Percentiles rank a stretch among this genome's conserved stretches.
These are phyloP conservation scores for Podospora appendiculata DNA, from an alignment of 495 filamentous ascomycete genomes.

Conservation along the genomic window DNA sequence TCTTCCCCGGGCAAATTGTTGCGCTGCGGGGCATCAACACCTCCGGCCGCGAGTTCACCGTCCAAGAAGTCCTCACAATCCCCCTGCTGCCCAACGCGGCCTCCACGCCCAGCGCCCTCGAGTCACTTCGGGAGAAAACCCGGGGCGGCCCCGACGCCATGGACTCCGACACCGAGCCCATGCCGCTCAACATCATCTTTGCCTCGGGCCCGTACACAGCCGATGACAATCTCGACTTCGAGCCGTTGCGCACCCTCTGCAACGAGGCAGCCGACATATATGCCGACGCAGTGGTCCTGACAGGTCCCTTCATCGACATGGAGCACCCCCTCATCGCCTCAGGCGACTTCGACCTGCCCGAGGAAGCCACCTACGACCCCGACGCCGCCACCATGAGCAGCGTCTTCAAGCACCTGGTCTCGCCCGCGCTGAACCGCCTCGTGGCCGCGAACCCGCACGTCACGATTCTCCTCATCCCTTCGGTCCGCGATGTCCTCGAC, in stretches of 20 bases:
- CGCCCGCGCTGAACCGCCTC: slow-evolving; percentile 56
- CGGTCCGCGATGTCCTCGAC: slow-evolving; percentile 74
- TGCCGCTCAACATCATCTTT: slow-evolving; percentile 66
- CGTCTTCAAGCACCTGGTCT: slow-evolving; percentile 74
- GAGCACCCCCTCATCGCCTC: slow-evolving; percentile 84
- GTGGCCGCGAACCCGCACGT: slow-evolving; percentile 61
- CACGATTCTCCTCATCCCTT: slow-evolving; percentile 76
- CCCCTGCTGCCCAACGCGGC: slow-evolving; percentile 65
- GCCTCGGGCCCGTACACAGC: slow-evolving; percentile 86
- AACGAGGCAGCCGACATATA: slow-evolving; percentile 62
- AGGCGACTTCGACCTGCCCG: slow-evolving; percentile 85
- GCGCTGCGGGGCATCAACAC: slow-evolving; percentile 81
- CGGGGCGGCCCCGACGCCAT: slow-evolving; percentile 50
- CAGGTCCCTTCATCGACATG: slow-evolving; percentile 82
- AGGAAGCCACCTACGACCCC: slow-evolving; percentile 56
- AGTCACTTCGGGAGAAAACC: slow-evolving; percentile 57
- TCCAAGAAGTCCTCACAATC: slow-evolving; percentile 64
- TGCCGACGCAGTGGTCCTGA: slow-evolving; percentile 73
- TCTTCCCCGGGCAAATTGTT: slow-evolving; percentile 94
- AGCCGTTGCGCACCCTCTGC: slow-evolving; percentile 75
- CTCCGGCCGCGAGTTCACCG: slow-evolving; percentile 74
- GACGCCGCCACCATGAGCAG: slow-evolving; percentile 73
- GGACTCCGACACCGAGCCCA: slow-evolving; percentile 43
- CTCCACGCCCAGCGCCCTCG: slow-evolving; percentile 51
- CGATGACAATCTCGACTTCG: slow-evolving; percentile 83